phyloP scores from a whole-genome alignment of 208 protist species.

The Leishmania aethiopica region DNA sequence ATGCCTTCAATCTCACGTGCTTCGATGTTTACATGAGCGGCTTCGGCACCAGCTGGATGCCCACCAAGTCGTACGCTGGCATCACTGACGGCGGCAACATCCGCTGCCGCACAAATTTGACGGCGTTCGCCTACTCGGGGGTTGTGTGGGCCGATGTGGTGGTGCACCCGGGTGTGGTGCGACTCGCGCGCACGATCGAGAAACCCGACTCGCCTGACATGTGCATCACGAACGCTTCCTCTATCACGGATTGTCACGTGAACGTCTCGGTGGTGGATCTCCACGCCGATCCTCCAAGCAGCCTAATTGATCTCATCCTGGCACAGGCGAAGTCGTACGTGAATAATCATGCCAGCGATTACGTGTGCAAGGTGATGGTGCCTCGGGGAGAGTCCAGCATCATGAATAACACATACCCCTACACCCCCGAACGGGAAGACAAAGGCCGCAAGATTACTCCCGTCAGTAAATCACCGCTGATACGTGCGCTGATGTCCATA shows the following conservation, averaged over 20 bases:
- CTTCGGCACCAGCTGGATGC: conserved; percentile 1
- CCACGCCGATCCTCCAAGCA: conserved; percentile 13
- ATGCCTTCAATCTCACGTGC: conserved; percentile 50
- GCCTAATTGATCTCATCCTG: conserved; percentile 16
- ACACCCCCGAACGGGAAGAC: neutral
- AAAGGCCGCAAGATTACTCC: no score
- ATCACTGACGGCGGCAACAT: conserved; percentile 20
- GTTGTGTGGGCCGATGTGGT: conserved; percentile 11
- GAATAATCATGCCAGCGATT: neutral
- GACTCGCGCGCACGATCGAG: neutral
- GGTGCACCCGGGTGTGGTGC: conserved; percentile 10
- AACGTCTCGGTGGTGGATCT: conserved; percentile 8
- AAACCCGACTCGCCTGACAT: neutral
- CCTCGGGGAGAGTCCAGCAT: conserved; percentile 12
- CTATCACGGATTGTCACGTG: conserved; percentile 20
- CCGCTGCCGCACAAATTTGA: conserved; percentile 25
- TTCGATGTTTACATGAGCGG: conserved; percentile 13
- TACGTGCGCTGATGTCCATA: neutral
- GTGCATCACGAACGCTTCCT: conserved; percentile 15
- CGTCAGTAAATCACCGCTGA: neutral
- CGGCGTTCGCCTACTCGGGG: conserved; percentile 18
- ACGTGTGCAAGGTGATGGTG: conserved; percentile 21
- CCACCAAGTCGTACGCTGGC: neutral
- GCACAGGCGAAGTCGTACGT: neutral
- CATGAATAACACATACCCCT: neutral